Conservation (phyloP, 768 basidiomycete species). For the Lentinula lateritia region DNA sequence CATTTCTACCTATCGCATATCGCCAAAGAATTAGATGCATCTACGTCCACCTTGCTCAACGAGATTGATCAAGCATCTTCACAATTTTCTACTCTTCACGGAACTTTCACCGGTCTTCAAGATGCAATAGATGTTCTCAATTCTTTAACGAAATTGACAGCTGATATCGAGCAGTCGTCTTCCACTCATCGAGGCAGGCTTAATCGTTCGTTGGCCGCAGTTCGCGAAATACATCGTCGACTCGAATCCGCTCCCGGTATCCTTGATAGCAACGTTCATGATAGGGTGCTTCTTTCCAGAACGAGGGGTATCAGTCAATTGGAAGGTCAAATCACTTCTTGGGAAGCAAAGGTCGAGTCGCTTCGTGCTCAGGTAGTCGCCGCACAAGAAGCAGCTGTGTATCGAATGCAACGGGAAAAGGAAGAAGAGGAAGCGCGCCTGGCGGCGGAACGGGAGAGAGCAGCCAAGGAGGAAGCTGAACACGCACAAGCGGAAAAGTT, state of each 20-base stretch:
- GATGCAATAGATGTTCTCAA: conserved; percentile 23
- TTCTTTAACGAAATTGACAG: conserved; percentile 30
- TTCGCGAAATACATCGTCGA: conserved; percentile 47
- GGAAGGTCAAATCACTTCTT: conserved; percentile 41
- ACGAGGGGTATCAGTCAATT: conserved; percentile 44
- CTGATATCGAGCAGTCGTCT: conserved; percentile 28
- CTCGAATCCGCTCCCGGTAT: conserved; percentile 47
- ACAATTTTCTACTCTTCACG: conserved; percentile 34
- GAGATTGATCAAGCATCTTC: conserved; percentile 34
- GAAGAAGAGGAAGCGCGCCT: conserved; percentile 27
- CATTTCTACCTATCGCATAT: conserved; percentile 48
- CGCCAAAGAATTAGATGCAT: conserved; percentile 46
- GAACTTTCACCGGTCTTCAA: conserved; percentile 22
- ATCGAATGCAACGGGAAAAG: conserved; percentile 32
- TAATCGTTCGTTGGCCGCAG: conserved; percentile 43
- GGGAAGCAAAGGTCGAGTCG: conserved; percentile 38
- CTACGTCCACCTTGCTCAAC: conserved; percentile 29
- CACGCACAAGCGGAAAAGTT: conserved; percentile 11
- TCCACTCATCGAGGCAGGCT: conserved; percentile 30
- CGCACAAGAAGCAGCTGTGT: conserved; percentile 34
- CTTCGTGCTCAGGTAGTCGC: conserved; percentile 36
- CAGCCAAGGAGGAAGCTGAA: conserved; percentile 24
- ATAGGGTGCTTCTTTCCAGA: conserved; percentile 44
- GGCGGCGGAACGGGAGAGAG: conserved; percentile 29
- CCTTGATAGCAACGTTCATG: conserved; percentile 38